phyloP scores from a whole-genome alignment of 2,329 filamentous ascomycete genomes.

The Talaromyces pinophilus region DNA sequence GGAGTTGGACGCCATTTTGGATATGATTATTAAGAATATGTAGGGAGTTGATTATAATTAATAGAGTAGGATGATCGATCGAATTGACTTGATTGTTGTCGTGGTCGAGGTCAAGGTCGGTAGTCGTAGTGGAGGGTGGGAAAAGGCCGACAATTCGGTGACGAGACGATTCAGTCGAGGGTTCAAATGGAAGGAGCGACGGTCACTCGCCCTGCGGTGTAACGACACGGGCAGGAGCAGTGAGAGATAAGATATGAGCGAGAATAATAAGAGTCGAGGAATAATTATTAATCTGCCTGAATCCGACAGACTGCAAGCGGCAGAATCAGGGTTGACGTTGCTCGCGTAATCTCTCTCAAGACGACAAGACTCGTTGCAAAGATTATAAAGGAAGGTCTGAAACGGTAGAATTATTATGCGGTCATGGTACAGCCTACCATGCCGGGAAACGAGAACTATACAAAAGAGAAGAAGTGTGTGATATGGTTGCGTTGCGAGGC shows the following conservation, averaged over 20 bases:
- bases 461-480: not conserved
- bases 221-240: not conserved
- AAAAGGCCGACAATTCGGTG: not conserved
- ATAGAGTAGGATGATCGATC: not conserved
- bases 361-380: not conserved
- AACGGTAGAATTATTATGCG: not conserved
- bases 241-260: not conserved
- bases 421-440: not conserved
- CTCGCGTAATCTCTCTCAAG: not conserved
- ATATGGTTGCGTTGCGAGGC: too few species aligned
- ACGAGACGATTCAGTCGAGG: not conserved
- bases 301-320: not conserved
- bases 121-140: not conserved
- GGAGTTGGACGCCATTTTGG: slow-evolving; percentile 39
- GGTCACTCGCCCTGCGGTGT: not conserved
- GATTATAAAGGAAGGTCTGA: slow-evolving; percentile 6
- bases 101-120: not conserved
- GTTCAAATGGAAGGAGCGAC: slow-evolving; percentile 14
- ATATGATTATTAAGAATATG: slow-evolving; percentile 9
- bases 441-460: not conserved
- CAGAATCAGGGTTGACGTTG: not conserved
- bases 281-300: not conserved
- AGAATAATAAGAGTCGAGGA: not conserved
- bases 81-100: not conserved
- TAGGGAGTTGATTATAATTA: not conserved